These are phyloP conservation scores for Backusella luteola DNA, from an alignment of 192 early-diverging fungal species.

Conservation along the genomic window DNA sequence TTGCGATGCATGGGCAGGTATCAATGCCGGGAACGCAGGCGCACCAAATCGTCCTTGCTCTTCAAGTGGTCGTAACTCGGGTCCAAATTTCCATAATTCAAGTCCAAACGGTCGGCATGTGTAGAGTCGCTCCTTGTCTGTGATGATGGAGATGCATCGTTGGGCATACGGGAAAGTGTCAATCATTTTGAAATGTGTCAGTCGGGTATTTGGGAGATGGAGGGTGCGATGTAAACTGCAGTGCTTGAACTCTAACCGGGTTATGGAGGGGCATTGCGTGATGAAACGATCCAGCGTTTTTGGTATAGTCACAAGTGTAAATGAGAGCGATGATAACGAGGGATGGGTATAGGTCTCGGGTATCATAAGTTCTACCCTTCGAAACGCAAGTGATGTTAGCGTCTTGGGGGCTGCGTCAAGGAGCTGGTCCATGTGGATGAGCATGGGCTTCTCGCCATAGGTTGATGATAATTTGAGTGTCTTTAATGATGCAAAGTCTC, in stretches of 20 bases:
- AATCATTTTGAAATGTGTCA: not conserved
- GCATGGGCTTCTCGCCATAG: not conserved
- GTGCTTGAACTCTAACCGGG: not conserved
- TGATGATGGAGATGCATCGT: not conserved
- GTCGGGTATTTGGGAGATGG: not conserved
- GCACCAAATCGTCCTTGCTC: not conserved
- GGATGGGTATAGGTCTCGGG: not conserved
- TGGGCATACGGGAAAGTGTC: not conserved
- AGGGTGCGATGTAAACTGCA: not conserved
- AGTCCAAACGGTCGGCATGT: not conserved
- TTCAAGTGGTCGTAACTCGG: not conserved
- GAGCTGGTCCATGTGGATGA: not conserved
- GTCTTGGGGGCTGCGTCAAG: not conserved
- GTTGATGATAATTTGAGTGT: not conserved
- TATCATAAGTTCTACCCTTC: not conserved
- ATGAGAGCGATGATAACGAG: not conserved
- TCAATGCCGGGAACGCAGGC: not conserved
- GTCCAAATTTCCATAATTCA: not conserved
- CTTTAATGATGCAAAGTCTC: not conserved
- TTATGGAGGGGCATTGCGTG: not conserved
- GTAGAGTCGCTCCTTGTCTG: not conserved
- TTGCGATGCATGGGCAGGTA: not conserved
- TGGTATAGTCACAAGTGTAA: not conserved
- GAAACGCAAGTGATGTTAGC: not conserved
- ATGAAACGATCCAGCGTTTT: not conserved